Base-by-base conservation (phyloP, 371 early-diverging fungal species). In the Chytridium lagenaria region DNA sequence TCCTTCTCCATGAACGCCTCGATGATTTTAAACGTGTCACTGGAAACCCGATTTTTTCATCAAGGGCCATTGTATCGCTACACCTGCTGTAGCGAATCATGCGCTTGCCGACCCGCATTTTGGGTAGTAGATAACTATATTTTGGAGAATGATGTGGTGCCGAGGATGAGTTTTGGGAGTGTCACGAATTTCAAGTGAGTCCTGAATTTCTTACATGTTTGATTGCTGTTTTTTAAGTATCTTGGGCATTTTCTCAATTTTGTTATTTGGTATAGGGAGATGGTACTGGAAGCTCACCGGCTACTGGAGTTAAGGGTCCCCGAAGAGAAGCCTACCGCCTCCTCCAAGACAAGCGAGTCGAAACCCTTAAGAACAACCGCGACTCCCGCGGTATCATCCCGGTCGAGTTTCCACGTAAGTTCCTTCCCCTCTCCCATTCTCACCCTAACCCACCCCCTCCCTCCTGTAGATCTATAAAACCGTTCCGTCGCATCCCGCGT, bases 121-220 rank as follows among this genome's bases (percentile, higher is more conserved):
- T 31, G 69, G 66, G 16, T 72, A 70, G 31, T 82, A 26, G 72
- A 74, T 33, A 78, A 51, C 10, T 74, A 80, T 55, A 63, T 80
- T n/a, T 71, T 80, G 63, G 80, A 83, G 55, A 76, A 79, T 65
- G 83, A 83, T 67, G 68, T 77, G 12, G 78, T 83, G 1, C 79
- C 83, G n/a, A 28, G 79, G 36, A 23, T 75, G 15, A 74, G 74
- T 7, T 78, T 68, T 52, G 83, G 83, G 3, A 63, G 78, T 1
- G 39, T 79, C 0, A 26, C 57, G 1, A 79, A 77, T 51, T 78
- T 83, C 68, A 75, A 75, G n/a, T n/a, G n/a, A n/a, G n/a, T n/a
- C n/a, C n/a, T n/a, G n/a, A n/a, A n/a, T n/a, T n/a, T n/a, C n/a
- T n/a, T n/a, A n/a, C n/a, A n/a, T n/a, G n/a, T n/a, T n/a, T n/a